Conservation (phyloP, 148 eudicot species). For the Rhododendron molle region DNA sequence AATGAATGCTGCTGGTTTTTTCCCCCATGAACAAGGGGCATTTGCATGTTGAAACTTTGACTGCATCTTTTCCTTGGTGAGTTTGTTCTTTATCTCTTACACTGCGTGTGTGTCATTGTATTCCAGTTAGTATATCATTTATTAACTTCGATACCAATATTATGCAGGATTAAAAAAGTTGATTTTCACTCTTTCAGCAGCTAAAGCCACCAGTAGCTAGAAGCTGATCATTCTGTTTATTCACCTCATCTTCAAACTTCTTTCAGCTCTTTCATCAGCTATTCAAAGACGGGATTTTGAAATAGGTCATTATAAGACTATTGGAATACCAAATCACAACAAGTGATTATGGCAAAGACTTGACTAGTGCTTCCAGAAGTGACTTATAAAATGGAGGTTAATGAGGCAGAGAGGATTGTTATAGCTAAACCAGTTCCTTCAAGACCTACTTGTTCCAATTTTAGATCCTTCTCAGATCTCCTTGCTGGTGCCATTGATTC, state of each 20-base stretch:
- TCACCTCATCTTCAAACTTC: not conserved
- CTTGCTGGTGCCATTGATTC: conserved; percentile 46
- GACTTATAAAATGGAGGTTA: conserved; percentile 48
- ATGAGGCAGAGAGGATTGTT: conserved; percentile 47
- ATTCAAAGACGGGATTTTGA: not conserved
- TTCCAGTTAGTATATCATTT: not conserved
- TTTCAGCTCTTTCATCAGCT: not conserved
- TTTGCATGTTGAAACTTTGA: not conserved
- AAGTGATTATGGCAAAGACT: not conserved
- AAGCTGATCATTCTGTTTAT: not conserved
- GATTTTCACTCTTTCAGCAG: not conserved
- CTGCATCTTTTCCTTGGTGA: not conserved
- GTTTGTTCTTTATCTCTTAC: not conserved
- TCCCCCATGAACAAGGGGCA: not conserved
- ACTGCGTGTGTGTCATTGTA: not conserved
- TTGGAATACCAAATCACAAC: not conserved
- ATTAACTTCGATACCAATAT: not conserved
- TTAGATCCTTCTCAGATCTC: conserved; percentile 59
- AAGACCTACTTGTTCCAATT: conserved; percentile 57
- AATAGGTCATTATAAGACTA: not conserved
- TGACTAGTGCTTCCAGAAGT: not conserved
- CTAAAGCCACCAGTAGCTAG: conserved; percentile 1
- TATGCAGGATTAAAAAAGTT: not conserved
- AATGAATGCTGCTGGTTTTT: not conserved
- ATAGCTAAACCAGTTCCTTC: conserved; percentile 84